phyloP scores from a whole-genome alignment of 768 basidiomycete genomes.

The Punctularia strigosozonata region DNA sequence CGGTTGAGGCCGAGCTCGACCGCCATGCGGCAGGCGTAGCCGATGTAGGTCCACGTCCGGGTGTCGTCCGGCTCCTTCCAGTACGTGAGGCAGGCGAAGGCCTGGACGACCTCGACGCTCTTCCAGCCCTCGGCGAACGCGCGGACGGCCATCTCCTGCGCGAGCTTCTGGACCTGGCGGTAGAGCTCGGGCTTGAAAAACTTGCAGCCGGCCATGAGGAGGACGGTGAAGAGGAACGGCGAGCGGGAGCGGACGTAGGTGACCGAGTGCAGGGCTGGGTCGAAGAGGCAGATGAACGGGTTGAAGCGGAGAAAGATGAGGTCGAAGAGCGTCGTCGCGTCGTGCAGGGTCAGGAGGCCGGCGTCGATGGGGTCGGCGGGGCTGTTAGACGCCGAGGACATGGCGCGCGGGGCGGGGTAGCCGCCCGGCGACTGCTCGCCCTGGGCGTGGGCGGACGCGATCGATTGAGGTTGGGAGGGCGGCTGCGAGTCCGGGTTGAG shows the following conservation, averaged over 20 bases:
- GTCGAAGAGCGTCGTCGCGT: constrained; percentile 66
- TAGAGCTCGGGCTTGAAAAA: constrained; percentile 67
- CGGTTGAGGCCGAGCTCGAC: constrained; percentile 75
- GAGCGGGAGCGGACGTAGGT: constrained; percentile 70
- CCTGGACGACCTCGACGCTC: constrained; percentile 79
- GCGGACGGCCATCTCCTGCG: constrained; percentile 60
- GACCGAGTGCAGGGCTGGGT: constrained; percentile 75
- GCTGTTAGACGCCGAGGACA: background rate
- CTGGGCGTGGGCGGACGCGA: constrained; percentile 20
- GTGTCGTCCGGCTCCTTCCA: constrained; percentile 86
- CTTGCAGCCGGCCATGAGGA: constrained; percentile 77
- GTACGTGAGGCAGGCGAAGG: constrained; percentile 80
- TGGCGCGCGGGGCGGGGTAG: constrained; percentile 3
- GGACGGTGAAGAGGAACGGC: constrained; percentile 74
- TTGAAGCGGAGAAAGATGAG: constrained; percentile 74
- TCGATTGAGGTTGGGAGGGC: constrained; percentile 18
- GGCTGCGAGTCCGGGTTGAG: constrained; percentile 57
- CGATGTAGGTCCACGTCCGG: constrained; percentile 81
- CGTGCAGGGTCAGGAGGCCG: constrained; percentile 57
- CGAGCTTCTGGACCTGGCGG: constrained; percentile 56
- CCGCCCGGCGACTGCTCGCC: constrained; percentile 17
- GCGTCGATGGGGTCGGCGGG: constrained; percentile 53
- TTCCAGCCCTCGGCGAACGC: constrained; percentile 75
- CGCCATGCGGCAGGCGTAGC: constrained; percentile 86
- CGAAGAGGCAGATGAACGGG: constrained; percentile 83